Evolutionary conservation across 768 basidiomycete genomes (phyloP), one percentile per base, ranked within the genome.

Genomic region (Rubroboletus satanas): DNA sequence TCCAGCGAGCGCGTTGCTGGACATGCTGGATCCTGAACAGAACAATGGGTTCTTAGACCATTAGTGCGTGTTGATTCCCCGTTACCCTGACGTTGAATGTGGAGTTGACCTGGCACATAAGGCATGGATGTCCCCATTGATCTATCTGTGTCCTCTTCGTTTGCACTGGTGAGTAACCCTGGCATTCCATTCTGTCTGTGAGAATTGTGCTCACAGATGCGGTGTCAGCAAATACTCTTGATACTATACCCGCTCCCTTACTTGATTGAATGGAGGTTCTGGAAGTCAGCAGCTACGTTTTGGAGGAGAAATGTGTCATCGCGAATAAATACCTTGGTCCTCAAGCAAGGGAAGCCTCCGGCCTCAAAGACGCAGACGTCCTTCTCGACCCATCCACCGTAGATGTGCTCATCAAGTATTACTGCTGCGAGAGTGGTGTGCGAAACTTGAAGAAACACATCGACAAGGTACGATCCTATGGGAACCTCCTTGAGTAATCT

Each of bases 51-150:
- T 98, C 79, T 75, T 96, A 55, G 94, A 98, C 66, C 94, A 97
- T 63, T 98, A 97, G 90, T 93, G 59, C 61, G 90, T 80, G 28
- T 48, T 44, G n/a, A 38, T 33, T 32, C 42, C 48, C 12, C 23
- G 2, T 54, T 36, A 6, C 4, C 35, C 35, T 17, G 36, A 47
- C 4, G 15, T 26, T 31, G 32, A n/a, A 21, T 21, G 9, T 3
- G 28, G 32, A 47, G 5, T 45, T 67, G 54, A 62, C n/a, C 15
- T 29, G 21, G 14, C n/a, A 37, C 44, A 9, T 41, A 1, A n/a
- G 94, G 93, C 73, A 92, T 98, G 85, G 94, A 98, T 65, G 91
- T 98, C 12, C 94, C 94, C 7, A 90, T 98, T 49, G 96, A 99
- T 67, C 81, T 99, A 18, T 98, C 95, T 84, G 92, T 38, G 93